phyloP scores from a whole-genome alignment of 768 basidiomycete genomes.

The Asterophora parasitica region DNA sequence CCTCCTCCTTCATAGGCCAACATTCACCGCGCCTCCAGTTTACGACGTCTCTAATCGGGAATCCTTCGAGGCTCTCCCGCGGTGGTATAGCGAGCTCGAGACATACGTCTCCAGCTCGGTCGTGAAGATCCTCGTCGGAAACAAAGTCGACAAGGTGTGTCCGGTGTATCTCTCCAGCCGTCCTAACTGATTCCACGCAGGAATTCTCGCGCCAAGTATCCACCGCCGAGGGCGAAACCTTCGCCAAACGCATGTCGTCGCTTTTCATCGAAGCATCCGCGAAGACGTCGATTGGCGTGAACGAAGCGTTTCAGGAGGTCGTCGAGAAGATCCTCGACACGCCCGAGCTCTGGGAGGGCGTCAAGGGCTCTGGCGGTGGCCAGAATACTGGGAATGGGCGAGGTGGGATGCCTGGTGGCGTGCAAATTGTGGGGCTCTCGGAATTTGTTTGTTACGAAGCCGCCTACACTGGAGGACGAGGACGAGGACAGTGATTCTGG shows the following conservation, averaged over 20 bases:
- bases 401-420: constrained; percentile 48
- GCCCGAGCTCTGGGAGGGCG: constrained; percentile 68
- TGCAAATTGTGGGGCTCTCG: constrained; percentile 38
- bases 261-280: constrained; percentile 92
- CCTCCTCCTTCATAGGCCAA: neutral
- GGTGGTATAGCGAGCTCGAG: constrained; percentile 91
- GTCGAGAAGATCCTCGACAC: constrained; percentile 82
- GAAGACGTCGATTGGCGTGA: constrained; percentile 83
- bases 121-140: constrained; percentile 92
- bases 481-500: no score
- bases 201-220: constrained; percentile 89
- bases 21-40: constrained; percentile 41
- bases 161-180: no score
- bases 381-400: constrained; percentile 35
- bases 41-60: constrained; percentile 93
- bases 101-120: constrained; percentile 85
- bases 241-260: constrained; percentile 77
- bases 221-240: constrained; percentile 69
- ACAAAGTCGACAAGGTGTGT: constrained; percentile 86
- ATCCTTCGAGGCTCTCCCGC: constrained; percentile 90
- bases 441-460: no score
- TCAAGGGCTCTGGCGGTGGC: constrained; percentile 19
- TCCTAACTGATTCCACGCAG: no score
- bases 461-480: no score
- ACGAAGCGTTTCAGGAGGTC: constrained; percentile 66